Base-by-base conservation (phyloP, 352 stramenopile genomes). In the Globisporangium radiosum region DNA sequence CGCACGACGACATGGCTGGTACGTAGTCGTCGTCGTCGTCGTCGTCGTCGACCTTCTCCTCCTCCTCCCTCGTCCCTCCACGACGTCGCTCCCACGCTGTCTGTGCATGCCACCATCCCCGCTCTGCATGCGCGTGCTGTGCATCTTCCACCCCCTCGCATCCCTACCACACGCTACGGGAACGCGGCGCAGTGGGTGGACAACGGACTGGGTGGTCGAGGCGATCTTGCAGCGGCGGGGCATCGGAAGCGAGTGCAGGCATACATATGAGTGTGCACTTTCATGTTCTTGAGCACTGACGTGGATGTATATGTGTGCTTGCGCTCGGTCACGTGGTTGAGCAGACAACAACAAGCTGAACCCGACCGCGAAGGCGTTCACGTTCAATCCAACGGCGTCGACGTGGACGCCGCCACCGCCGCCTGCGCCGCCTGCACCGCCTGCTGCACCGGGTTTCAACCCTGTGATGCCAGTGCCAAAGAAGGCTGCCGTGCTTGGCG, bases 391-490 rank as follows among this genome's bases (percentile, higher is more conserved):
- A 11, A 59, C 65, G 37, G 83, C 83, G 10, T 71, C 70, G 17
- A 71, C 81, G 9, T 93, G 79, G 79, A 65, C 81, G 67, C 83
- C 82, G 40, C 65, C 72, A 37, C 78, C 82, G 39, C 78, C 82
- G 13, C 62, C 81, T 15, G 19, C 19, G 19, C 74, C 77, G 45
- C 59, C 64, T 15, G 59, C 63, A 7, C 70, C 75, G 9, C 69
- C 75, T 11, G 68, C 72, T 13, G 47, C 67, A 5, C 55, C 69
- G 10, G 62, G 67, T 3, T 88, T 91, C 55, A 85, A 88, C 59
- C 62, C 79, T 3, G 73, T 77, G 6, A 91, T 91, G 81, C 81
- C 81, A 0, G 75, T 84, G 52, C 81, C 81, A 0, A 91, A 91
- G 72, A 88, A 89, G 57, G 78, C 78, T 8, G 72, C 59, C 5